Conservation (phyloP, 2,329 filamentous ascomycete species). For the Pestalotiopsis sp. region DNA sequence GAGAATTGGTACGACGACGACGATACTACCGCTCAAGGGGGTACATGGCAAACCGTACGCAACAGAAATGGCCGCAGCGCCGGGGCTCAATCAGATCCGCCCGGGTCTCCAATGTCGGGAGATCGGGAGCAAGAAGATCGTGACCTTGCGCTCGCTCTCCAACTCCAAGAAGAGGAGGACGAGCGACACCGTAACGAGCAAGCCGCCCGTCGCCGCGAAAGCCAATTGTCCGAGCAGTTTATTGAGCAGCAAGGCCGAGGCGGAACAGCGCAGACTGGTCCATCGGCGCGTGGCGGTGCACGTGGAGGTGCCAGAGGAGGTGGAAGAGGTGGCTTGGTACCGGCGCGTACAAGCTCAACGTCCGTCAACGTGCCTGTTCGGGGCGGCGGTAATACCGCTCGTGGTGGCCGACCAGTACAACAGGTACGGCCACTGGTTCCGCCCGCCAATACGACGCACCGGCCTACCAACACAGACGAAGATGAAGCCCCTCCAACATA, state of each 20-base stretch:
- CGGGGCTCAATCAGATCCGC: conserved; percentile 18
- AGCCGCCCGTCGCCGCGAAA: conserved; percentile 66
- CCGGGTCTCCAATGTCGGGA: conserved; percentile 36
- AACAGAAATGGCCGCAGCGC: conserved; percentile 31
- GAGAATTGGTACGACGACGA: conserved; percentile 21
- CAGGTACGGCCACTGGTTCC: conserved; percentile 50
- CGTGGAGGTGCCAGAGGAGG: conserved; percentile 15
- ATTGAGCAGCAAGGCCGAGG: conserved; percentile 64
- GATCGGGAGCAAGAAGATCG: conserved; percentile 76
- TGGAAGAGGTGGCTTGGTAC: conserved; percentile 20
- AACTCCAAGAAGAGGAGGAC: conserved; percentile 94
- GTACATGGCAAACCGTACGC: conserved; percentile 60
- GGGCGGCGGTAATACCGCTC: conserved; percentile 14
- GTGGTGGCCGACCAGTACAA: conserved; percentile 32
- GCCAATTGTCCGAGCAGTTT: conserved; percentile 68
- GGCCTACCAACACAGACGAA: conserved; percentile 39
- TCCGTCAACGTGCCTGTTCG: conserved; percentile 22
- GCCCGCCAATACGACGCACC: conserved; percentile 39
- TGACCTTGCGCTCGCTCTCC: conserved; percentile 84
- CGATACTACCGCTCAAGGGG: conserved; percentile 29
- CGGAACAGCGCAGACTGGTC: conserved; percentile 20
- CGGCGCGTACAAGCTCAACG: conserved; percentile 28
- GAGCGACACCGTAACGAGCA: conserved; percentile 68
- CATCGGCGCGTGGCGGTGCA: conserved; percentile 20
- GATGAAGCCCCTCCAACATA: conserved; percentile 61